A percentile compares a stretch with the other conserved stretches of the same genome.
phyloP scores from a whole-genome alignment of 163 green algal genomes.

The Prototheca cutis region DNA sequence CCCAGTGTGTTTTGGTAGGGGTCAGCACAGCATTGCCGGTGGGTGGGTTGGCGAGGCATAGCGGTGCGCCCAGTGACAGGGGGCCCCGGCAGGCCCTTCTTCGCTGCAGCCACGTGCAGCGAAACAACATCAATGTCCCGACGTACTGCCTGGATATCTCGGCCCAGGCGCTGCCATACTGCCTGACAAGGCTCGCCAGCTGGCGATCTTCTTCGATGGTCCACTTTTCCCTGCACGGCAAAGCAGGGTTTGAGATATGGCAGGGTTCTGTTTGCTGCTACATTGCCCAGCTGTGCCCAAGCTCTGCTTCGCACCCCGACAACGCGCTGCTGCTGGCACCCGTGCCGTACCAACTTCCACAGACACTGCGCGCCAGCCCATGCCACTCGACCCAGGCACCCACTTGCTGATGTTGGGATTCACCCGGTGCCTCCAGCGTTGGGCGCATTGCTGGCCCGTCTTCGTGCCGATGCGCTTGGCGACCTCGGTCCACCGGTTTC shows the following conservation, averaged over 20 bases:
- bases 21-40: neutral
- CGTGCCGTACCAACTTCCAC: neutral
- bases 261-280: no score
- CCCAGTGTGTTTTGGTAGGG: no score
- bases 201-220: constrained; percentile 54
- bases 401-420: constrained; percentile 66
- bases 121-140: neutral
- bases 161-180: constrained; percentile 64
- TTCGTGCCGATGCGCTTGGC: constrained; percentile 64
- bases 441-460: constrained; percentile 79
- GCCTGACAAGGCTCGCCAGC: constrained; percentile 47
- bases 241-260: no score
- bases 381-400: neutral
- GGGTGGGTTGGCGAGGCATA: neutral
- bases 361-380: no score
- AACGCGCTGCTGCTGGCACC: no score
- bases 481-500: constrained; percentile 68
- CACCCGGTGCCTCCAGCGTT: constrained; percentile 82
- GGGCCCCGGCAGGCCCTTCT: no score
- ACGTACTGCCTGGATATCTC: constrained; percentile 52
- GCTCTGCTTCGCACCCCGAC: no score
- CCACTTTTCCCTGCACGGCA: constrained; percentile 72
- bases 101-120: no score
- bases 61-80: no score
- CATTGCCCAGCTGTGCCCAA: no score